Evolutionary conservation across 768 basidiomycete genomes (phyloP).

Genomic region (Tulasnella sp.): DNA sequence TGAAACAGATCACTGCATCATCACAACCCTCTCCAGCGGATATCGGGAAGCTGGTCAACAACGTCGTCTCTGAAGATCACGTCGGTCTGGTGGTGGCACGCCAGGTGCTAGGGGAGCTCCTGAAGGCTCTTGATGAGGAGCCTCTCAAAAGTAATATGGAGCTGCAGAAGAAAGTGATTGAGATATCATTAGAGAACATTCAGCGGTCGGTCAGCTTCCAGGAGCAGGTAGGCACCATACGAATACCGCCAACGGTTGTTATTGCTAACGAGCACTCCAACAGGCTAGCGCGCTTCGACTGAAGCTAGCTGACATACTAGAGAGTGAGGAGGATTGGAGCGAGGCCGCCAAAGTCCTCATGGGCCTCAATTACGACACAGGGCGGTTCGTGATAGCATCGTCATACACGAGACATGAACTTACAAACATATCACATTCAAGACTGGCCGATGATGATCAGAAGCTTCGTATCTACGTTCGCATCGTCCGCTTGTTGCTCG

Average conservation of each 20-base stretch:
- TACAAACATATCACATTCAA: not conserved
- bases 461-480: conserved; percentile 86
- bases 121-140: conserved; percentile 51
- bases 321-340: conserved; percentile 86
- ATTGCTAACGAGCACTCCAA: not conserved
- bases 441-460: conserved; percentile 50
- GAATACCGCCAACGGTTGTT: not conserved
- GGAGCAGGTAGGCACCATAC: conserved; percentile 60
- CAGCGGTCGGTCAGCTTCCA: conserved; percentile 86
- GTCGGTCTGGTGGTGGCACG: conserved; percentile 81
- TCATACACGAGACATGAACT: not conserved
- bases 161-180: conserved; percentile 57
- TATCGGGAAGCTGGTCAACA: conserved; percentile 62
- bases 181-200: conserved; percentile 57
- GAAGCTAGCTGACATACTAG: conserved; percentile 83
- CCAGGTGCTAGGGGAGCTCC: conserved; percentile 77
- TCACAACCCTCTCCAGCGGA: conserved; percentile 38
- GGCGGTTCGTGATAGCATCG: conserved; percentile 42
- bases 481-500: conserved; percentile 85
- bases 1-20: conserved; percentile 52
- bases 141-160: conserved; percentile 40
- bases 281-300: conserved; percentile 77
- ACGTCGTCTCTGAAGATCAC: conserved; percentile 69
- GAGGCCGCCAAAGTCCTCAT: conserved; percentile 86
- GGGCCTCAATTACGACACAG: conserved; percentile 84